A percentile compares a stretch with the other conserved stretches of the same genome.
Conservation (phyloP, 1,284 basidiomycete species). For the Cryptococcus sp. region DNA sequence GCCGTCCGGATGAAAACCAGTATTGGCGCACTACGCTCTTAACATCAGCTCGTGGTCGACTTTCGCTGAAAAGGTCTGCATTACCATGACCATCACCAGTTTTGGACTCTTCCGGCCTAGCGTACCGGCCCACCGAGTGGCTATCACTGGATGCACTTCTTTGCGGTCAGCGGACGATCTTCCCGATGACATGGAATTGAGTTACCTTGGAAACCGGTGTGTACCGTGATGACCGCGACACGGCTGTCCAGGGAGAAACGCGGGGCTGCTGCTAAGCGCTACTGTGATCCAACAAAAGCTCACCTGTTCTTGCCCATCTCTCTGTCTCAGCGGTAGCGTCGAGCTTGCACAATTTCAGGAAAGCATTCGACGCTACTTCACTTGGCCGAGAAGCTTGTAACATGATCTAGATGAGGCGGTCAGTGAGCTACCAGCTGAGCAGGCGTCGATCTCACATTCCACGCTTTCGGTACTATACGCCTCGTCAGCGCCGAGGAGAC, state of each 20-base stretch:
- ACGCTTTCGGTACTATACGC: constrained; percentile 40
- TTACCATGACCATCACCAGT: constrained; percentile 50
- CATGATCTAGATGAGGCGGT: constrained; percentile 27
- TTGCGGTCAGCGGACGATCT: background rate
- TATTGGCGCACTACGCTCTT: constrained; percentile 44
- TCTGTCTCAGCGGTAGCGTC: constrained; percentile 42
- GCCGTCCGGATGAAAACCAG: constrained; percentile 46
- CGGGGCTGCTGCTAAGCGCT: constrained; percentile 27
- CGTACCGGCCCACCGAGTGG: constrained; percentile 52
- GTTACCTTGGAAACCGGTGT: constrained; percentile 49
- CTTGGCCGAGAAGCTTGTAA: constrained; percentile 29
- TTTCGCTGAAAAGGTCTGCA: background rate
- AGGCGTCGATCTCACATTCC: constrained; percentile 31
- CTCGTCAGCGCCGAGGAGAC: background rate
- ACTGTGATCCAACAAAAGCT: background rate
- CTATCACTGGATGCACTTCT: constrained; percentile 52
- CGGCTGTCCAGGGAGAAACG: constrained; percentile 42
- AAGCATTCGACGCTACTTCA: constrained; percentile 40
- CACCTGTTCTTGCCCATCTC: constrained; percentile 39
- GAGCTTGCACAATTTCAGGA: constrained; percentile 42
- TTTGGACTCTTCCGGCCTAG: constrained; percentile 46
- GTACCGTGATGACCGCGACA: constrained; percentile 42
- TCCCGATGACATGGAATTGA: background rate
- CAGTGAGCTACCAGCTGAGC: background rate
- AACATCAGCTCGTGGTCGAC: background rate